These are phyloP conservation scores for Mollisiaceae sp. DNA, from an alignment of 2,329 filamentous ascomycete genomes.

Conservation along the genomic window DNA sequence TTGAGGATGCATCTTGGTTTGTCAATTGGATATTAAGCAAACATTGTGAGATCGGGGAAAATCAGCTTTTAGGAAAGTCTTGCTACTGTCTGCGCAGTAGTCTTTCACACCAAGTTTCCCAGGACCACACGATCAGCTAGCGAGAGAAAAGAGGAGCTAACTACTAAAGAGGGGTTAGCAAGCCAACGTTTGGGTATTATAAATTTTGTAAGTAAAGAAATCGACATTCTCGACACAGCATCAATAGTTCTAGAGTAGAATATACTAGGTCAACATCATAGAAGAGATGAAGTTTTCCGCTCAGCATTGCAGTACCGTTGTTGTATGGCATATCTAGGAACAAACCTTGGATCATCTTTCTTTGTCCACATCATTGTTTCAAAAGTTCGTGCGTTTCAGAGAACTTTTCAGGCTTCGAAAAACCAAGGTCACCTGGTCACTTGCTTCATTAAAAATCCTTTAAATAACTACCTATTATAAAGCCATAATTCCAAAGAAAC, in stretches of 20 bases:
- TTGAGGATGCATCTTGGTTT: neutral
- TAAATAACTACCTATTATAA: too few species aligned
- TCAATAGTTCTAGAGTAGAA: neutral
- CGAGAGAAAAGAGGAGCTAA: neutral
- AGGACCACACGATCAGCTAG: neutral
- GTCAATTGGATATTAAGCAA: neutral
- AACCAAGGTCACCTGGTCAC: too few species aligned
- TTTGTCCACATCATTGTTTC: too few species aligned
- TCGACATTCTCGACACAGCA: neutral
- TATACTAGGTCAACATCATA: neutral
- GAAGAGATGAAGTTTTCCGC: neutral
- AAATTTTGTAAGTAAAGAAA: too few species aligned
- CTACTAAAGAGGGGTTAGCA: neutral
- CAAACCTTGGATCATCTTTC: too few species aligned
- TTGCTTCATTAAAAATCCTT: too few species aligned
- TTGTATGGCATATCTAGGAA: too few species aligned
- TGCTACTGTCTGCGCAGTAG: neutral
- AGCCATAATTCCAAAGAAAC: too few species aligned
- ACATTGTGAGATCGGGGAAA: too few species aligned
- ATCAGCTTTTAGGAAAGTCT: neutral
- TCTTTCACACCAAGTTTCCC: neutral
- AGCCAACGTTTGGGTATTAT: neutral
- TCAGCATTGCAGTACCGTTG: neutral
- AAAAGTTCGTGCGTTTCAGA: too few species aligned
- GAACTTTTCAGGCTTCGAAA: too few species aligned